phyloP scores from a whole-genome alignment of 495 filamentous ascomycete genomes.

The Venustampulla echinocandica region DNA sequence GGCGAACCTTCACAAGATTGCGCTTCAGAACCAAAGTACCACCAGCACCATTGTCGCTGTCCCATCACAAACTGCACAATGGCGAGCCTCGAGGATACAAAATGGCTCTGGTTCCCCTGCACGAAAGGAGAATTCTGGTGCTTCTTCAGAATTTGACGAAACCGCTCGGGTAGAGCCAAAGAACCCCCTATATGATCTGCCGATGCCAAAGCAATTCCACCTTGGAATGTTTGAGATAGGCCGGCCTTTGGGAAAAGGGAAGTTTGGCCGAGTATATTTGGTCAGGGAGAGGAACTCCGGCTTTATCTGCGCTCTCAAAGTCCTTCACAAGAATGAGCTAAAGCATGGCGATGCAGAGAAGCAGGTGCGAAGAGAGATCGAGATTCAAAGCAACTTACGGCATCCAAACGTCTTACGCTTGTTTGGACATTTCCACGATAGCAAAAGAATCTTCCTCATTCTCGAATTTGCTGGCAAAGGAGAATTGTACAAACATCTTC shows the following conservation, averaged over 20 bases:
- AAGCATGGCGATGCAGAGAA: conserved; percentile 86
- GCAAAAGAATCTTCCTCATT: conserved; percentile 90
- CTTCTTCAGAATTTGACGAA: conserved; percentile 46
- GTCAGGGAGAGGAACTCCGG: conserved; percentile 81
- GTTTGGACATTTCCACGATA: conserved; percentile 96
- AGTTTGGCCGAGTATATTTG: conserved; percentile 94
- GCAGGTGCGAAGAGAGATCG: conserved; percentile 93
- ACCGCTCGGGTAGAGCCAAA: conserved; percentile 17
- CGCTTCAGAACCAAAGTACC: conserved; percentile 64
- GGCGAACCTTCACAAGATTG: conserved; percentile 70
- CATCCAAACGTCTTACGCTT: conserved; percentile 94
- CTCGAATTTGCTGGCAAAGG: conserved; percentile 93
- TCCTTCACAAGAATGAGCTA: conserved; percentile 89
- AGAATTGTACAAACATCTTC: conserved; percentile 94
- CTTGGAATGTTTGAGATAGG: conserved; percentile 99
- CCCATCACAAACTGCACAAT: conserved; percentile 57
- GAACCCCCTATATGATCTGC: too few relatives aligned
- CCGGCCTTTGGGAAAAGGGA: conserved; percentile 90
- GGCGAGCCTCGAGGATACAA: conserved; percentile 38
- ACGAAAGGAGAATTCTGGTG: conserved; percentile 28
- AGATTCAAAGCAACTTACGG: conserved; percentile 92
- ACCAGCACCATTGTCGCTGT: conserved; percentile 53
- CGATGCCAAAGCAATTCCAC: conserved; percentile 78
- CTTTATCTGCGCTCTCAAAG: conserved; percentile 95
- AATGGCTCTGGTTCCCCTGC: conserved; percentile 28